Conservation (phyloP, 83 land plant genomes). For the Picea abies region DNA sequence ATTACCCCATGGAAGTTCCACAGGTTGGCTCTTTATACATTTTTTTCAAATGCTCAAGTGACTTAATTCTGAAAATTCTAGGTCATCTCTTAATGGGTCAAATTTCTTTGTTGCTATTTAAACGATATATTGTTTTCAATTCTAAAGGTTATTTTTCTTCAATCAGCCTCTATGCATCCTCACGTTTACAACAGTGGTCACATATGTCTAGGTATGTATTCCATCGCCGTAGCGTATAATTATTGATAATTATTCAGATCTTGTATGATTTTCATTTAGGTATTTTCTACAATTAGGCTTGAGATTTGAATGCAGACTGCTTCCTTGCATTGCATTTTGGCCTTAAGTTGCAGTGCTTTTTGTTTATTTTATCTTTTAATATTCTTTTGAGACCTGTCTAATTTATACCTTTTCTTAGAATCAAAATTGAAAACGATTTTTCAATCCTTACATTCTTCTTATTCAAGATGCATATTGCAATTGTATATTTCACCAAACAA, state of each 20-base stretch:
- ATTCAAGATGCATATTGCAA: too few relatives aligned
- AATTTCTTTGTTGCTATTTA: not conserved
- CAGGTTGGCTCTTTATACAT: conserved; percentile 25
- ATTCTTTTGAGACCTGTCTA: too few relatives aligned
- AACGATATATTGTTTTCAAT: too few relatives aligned
- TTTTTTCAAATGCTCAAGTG: not conserved
- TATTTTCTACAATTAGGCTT: not conserved
- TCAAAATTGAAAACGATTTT: too few relatives aligned
- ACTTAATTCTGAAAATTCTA: not conserved
- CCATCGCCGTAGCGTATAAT: not conserved
- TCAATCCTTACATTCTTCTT: too few relatives aligned
- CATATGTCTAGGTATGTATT: conserved; percentile 49
- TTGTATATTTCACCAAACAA: too few relatives aligned
- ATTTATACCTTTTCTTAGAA: too few relatives aligned
- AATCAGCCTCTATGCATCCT: conserved; percentile 54
- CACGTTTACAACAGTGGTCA: conserved; percentile 65
- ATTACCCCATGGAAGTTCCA: conserved; percentile 17
- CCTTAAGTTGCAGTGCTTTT: too few relatives aligned
- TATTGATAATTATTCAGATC: not conserved
- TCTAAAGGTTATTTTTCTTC: conserved; percentile 53
- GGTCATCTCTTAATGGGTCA: not conserved
- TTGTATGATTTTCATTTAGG: not conserved
- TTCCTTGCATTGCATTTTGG: not conserved
- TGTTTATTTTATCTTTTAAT: too few relatives aligned
- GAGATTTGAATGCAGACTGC: not conserved